Conservation (phyloP, 2,329 filamentous ascomycete genomes). For the Nectriaceae sp. region DNA sequence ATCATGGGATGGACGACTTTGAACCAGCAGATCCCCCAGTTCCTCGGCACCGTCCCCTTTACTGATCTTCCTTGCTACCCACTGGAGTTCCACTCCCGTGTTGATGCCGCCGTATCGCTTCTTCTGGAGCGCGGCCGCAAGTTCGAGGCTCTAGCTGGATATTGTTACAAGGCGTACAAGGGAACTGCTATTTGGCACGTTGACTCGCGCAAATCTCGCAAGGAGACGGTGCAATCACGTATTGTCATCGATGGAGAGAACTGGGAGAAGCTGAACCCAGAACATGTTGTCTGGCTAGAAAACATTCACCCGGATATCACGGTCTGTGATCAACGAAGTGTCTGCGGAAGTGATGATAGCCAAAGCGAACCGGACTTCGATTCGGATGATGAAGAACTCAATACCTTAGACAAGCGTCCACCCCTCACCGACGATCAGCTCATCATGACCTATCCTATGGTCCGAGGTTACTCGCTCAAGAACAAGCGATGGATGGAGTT, state of each 20-base stretch:
- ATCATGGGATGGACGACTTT: constrained; percentile 44
- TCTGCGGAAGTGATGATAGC: constrained; percentile 8
- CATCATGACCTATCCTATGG: constrained; percentile 40
- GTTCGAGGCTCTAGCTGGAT: constrained; percentile 48
- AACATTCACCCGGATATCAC: constrained; percentile 4
- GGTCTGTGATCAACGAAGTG: not conserved
- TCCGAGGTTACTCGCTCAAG: constrained; percentile 52
- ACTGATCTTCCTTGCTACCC: constrained; percentile 46
- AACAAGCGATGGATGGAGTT: constrained; percentile 52
- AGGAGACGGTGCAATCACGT: constrained; percentile 31
- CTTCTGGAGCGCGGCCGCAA: constrained; percentile 44
- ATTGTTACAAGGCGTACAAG: constrained; percentile 50
- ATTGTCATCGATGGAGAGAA: constrained; percentile 34
- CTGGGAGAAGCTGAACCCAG: constrained; percentile 32
- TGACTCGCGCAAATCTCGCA: constrained; percentile 20
- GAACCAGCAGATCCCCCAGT: constrained; percentile 40
- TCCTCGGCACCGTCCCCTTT: constrained; percentile 47
- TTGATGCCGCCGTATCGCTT: constrained; percentile 33
- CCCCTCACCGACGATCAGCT: constrained; percentile 41
- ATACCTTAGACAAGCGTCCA: constrained; percentile 15
- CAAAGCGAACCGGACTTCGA: constrained; percentile 17
- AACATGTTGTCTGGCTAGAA: constrained; percentile 24
- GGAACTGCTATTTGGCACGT: constrained; percentile 37
- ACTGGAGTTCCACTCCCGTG: constrained; percentile 43
- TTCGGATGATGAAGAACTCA: not conserved